These are phyloP conservation scores for Pisolithus sp. DNA, from an alignment of 768 basidiomycete species.

Conservation along the genomic window DNA sequence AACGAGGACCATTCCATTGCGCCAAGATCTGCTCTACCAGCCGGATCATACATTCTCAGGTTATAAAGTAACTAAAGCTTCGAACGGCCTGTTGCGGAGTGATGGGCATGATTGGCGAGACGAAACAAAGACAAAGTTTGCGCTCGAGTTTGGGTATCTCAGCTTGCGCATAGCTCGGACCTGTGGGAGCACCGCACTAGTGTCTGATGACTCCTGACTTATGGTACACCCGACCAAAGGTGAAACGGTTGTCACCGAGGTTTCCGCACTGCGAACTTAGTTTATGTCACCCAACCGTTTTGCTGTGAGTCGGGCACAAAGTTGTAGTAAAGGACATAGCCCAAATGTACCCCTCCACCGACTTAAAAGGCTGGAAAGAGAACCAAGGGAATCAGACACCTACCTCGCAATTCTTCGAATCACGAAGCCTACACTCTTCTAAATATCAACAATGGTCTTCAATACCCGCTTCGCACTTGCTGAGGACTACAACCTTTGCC, in stretches of 20 bases:
- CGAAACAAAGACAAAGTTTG: no score
- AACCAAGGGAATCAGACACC: background rate
- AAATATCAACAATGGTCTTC: background rate
- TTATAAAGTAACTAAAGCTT: no score
- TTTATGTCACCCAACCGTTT: background rate
- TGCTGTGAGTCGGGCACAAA: background rate
- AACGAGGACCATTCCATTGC: background rate
- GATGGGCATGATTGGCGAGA: no score
- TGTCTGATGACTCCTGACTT: no score
- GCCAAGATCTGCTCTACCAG: no score
- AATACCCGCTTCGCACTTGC: background rate
- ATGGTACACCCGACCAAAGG: no score
- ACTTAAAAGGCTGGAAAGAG: background rate
- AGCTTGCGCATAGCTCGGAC: no score
- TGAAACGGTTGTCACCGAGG: no score
- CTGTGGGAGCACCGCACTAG: no score
- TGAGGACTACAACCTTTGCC: background rate
- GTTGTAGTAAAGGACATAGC: background rate
- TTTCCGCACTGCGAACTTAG: no score
- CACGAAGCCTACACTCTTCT: background rate
- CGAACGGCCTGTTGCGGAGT: no score
- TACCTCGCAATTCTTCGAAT: background rate
- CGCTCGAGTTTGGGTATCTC: no score
- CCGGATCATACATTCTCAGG: background rate
- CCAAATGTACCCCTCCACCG: background rate